Evolutionary conservation across 2,329 filamentous ascomycete species (phyloP).

Genomic region (Botrytis galanthina): DNA sequence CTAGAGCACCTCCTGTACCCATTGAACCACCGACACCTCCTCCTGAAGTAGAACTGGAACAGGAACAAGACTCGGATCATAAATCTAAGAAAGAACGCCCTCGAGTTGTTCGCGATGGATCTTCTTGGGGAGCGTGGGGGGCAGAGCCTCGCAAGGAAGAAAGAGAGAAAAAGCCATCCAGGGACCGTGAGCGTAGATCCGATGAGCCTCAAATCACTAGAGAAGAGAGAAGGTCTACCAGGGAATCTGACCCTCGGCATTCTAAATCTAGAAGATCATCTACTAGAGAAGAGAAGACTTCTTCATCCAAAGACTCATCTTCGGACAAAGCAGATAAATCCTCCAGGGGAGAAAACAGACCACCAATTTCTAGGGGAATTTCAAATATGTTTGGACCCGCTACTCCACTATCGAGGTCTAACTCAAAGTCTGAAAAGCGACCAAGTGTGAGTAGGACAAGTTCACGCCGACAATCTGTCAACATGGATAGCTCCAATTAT

Average conservation of each 20-base stretch:
- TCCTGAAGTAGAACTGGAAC: constrained; percentile 38
- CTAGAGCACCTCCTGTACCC: constrained; percentile 38
- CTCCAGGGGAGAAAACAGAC: constrained; percentile 41
- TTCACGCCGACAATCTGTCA: constrained; percentile 67
- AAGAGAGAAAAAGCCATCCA: constrained; percentile 40
- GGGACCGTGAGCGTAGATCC: constrained; percentile 34
- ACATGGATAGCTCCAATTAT: constrained; percentile 58
- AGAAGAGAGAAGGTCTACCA: constrained; percentile 44
- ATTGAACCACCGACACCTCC: constrained; percentile 41
- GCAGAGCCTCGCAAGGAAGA: constrained; percentile 46
- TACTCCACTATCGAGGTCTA: constrained; percentile 65
- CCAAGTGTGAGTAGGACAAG: constrained; percentile 53
- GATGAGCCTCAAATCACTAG: constrained; percentile 21
- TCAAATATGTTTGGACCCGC: constrained; percentile 67
- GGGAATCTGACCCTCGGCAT: constrained; percentile 50
- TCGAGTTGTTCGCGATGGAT: constrained; percentile 66
- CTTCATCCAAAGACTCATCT: constrained; percentile 64
- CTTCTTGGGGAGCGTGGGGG: constrained; percentile 75
- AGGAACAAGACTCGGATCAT: constrained; percentile 49
- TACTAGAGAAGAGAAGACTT: constrained; percentile 61
- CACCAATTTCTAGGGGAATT: constrained; percentile 46
- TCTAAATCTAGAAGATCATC: constrained; percentile 56
- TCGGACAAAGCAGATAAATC: constrained; percentile 55
- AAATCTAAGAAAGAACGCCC: constrained; percentile 73
- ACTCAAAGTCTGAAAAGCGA: constrained; percentile 65